Evolutionary conservation across 345 rosid genomes (phyloP), one percentile per base, ranked within the genome.

Genomic region (Pelargonium nanum): DNA sequence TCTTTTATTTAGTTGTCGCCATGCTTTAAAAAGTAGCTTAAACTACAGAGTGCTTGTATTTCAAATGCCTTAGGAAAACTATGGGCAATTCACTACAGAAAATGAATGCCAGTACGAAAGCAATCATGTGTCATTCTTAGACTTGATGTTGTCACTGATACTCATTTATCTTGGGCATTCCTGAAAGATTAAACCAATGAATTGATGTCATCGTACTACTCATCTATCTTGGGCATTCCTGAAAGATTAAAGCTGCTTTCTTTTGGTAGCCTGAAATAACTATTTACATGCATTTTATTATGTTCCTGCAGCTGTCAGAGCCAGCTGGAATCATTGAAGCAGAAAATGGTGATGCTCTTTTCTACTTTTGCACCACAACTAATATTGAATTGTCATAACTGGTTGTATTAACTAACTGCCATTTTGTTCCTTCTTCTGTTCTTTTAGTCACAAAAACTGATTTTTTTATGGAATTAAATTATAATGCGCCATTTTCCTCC

Each of bases 281-380:
- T 32, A 34, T 55, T 26, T 17, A 48, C 55, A 60, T 48, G 40
- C 53, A 58, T 53, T 66, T 6, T 53, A 52, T 61, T 64, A 56
- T 53, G 34, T 67, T 71, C 63, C 57, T 77, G 73, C 79, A 92
- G 96, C 87, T 92, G 64, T 92, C 98, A 16, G 98, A 92, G 70
- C 98, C 96, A 55, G 75, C 96, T 58, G 98, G 96, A 67, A 82
- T 91, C 59, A 65, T 78, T 55, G 82, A 85, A 72, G 87, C 83
- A 44, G 86, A 76, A 76, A 82, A 83, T 32, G 96, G 98, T 86
- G 63, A 81, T 65, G 23, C 8, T 69, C 63, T 70, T 64, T 61
- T 34, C 45, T 4, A 34, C 45, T 34, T 5, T 34, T 4, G 45
- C 45, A 34, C 45, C 6, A 34, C 45, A 4, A 34, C 13, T 28